Conservation (phyloP, 352 stramenopile species). For the Globisporangium emineosum region DNA sequence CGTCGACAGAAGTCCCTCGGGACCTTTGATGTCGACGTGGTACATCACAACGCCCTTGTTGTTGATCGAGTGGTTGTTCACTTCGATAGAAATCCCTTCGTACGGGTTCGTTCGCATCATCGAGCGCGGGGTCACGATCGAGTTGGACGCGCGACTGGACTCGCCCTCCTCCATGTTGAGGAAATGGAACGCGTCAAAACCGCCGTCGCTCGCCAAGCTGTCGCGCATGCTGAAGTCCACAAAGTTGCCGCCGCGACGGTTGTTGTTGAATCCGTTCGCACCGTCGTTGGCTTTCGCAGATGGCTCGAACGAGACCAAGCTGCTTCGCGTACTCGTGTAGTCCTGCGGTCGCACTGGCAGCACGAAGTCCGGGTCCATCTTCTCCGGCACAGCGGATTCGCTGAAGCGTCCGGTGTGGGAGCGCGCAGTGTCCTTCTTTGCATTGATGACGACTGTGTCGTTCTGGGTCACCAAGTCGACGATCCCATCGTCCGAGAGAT, state of each 20-base stretch:
- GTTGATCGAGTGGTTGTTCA: constrained; percentile 54
- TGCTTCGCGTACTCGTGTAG: constrained; percentile 49
- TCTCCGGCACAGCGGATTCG: constrained; percentile 20
- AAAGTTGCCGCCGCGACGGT: constrained; percentile 18
- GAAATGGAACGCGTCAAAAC: constrained; percentile 59
- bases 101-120: constrained; percentile 48
- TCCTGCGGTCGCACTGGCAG: constrained; percentile 25
- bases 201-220: constrained; percentile 61
- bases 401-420: constrained; percentile 15
- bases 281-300: constrained; percentile 23
- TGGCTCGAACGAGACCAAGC: constrained; percentile 48
- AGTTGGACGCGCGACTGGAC: constrained; percentile 19
- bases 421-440: background rate
- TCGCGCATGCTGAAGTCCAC: constrained; percentile 30
- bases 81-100: constrained; percentile 52
- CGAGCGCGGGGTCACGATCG: constrained; percentile 27
- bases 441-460: background rate
- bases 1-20: constrained; percentile 66
- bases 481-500: background rate
- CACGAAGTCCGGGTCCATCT: constrained; percentile 41
- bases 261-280: constrained; percentile 14
- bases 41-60: constrained; percentile 78
- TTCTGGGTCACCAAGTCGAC: background rate
- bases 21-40: constrained; percentile 83
- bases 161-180: constrained; percentile 37